phyloP scores from a whole-genome alignment of 257 asterid species.

The Cordia subcordata region DNA sequence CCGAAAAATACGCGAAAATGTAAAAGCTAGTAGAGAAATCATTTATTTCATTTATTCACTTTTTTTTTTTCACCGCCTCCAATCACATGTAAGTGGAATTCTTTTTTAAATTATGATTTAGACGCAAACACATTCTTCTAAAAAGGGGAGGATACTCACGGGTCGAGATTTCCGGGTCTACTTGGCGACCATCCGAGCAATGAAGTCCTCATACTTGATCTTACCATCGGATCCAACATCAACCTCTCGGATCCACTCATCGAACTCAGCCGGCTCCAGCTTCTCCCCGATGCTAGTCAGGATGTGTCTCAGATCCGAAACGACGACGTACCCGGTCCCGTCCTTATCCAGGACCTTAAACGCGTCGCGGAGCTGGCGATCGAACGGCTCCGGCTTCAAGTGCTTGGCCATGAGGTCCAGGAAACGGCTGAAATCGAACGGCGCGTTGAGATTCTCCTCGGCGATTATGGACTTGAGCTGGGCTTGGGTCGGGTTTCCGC shows the following conservation, averaged over 20 bases:
- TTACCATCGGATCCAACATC: conserved; percentile 93
- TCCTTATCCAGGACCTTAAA: conserved; percentile 93
- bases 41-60: too few relatives aligned
- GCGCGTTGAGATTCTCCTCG: conserved; percentile 46
- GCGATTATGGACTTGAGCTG: conserved; percentile 48
- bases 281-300: conserved; percentile 89
- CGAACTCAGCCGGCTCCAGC: conserved; percentile 84
- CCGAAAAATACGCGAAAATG: too few relatives aligned
- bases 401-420: conserved; percentile 60
- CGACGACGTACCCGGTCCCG: conserved; percentile 65
- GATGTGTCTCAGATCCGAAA: conserved; percentile 86
- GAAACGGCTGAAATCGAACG: conserved; percentile 54
- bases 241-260: conserved; percentile 98
- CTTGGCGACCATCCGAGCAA: conserved; percentile 89
- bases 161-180: background rate
- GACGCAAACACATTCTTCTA: too few relatives aligned
- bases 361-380: conserved; percentile 92
- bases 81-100: too few relatives aligned
- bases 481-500: conserved; percentile 87
- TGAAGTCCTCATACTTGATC: conserved; percentile 89
- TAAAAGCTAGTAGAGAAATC: too few relatives aligned
- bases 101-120: too few relatives aligned
- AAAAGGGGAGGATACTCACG: background rate
- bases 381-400: conserved; percentile 78
- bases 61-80: too few relatives aligned